phyloP scores from a whole-genome alignment of 768 basidiomycete species.

The Phlegmacium glaucopus region DNA sequence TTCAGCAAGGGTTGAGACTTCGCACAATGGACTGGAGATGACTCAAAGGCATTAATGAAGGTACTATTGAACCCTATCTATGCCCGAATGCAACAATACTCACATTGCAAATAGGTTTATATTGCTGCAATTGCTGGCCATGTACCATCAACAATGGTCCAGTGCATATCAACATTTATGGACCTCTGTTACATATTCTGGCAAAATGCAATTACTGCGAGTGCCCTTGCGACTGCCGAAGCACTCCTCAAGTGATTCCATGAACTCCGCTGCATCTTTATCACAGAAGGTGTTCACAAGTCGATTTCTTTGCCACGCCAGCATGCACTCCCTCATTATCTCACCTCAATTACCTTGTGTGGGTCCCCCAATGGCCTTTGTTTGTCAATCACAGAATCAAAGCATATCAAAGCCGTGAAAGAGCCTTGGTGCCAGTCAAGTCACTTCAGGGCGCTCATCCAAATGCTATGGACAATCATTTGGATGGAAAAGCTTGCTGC shows the following conservation, averaged over 20 bases:
- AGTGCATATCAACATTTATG: slow-evolving; percentile 19
- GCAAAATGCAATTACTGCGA: slow-evolving; percentile 14
- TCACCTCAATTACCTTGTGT: slow-evolving; percentile 15
- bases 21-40: slow-evolving; percentile 28
- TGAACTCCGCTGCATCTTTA: slow-evolving; percentile 24
- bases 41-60: slow-evolving; percentile 33
- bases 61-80: slow-evolving; percentile 5
- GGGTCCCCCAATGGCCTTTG: slow-evolving; percentile 27
- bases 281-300: slow-evolving; percentile 15
- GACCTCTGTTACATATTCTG: slow-evolving; percentile 26
- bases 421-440: too few relatives aligned
- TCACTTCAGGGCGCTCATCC: too few relatives aligned
- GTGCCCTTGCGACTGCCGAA: slow-evolving; percentile 9
- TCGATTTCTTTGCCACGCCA: slow-evolving; percentile 25
- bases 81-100: background rate
- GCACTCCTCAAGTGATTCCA: slow-evolving; percentile 20
- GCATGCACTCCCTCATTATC: slow-evolving; percentile 23
- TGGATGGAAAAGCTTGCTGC: slow-evolving; percentile 23
- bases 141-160: slow-evolving; percentile 24
- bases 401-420: too few relatives aligned
- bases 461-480: slow-evolving; percentile 6
- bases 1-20: slow-evolving; percentile 23
- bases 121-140: slow-evolving; percentile 24
- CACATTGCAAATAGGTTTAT: slow-evolving; percentile 15
- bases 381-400: slow-evolving; percentile 24